Percentiles rank a stretch among this genome's conserved stretches.
Evolutionary conservation across 1,284 basidiomycete species (phyloP).

Genomic region (Trichosporon inkin): DNA sequence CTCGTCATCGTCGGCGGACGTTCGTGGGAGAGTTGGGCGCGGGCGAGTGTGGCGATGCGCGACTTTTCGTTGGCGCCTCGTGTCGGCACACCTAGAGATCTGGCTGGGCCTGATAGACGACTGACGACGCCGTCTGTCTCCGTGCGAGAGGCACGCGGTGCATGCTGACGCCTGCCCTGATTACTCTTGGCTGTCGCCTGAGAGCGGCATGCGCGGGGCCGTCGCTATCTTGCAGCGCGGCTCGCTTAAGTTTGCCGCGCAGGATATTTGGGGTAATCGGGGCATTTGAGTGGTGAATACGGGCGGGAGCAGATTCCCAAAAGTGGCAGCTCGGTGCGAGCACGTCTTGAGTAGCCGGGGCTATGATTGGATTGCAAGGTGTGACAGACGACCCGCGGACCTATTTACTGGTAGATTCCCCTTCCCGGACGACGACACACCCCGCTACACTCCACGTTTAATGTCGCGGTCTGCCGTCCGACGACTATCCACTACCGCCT

Average conservation of each 20-base stretch:
- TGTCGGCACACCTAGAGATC: too few relatives aligned
- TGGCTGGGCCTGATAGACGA: too few relatives aligned
- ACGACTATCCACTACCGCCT: constrained; percentile 25
- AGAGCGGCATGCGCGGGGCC: too few relatives aligned
- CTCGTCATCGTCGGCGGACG: too few relatives aligned
- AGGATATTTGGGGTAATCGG: background rate
- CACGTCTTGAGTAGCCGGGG: constrained; percentile 7
- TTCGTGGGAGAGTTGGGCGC: too few relatives aligned
- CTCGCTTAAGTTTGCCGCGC: background rate
- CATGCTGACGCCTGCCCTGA: too few relatives aligned
- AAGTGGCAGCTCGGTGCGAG: background rate
- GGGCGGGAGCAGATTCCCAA: constrained; percentile 3
- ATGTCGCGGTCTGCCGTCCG: constrained; percentile 5
- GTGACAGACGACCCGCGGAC: background rate
- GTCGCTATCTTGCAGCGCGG: background rate
- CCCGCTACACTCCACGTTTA: constrained; percentile 5
- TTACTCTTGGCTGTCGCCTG: too few relatives aligned
- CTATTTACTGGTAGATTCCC: constrained; percentile 6
- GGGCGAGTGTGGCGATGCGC: too few relatives aligned
- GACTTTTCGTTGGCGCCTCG: too few relatives aligned
- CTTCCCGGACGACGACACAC: background rate
- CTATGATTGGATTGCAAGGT: background rate
- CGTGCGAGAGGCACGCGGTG: too few relatives aligned
- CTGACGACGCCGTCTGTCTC: too few relatives aligned
- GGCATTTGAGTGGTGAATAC: constrained; percentile 6